Base-by-base conservation (phyloP, 345 rosid genomes). In the Eucalyptus decipiens region DNA sequence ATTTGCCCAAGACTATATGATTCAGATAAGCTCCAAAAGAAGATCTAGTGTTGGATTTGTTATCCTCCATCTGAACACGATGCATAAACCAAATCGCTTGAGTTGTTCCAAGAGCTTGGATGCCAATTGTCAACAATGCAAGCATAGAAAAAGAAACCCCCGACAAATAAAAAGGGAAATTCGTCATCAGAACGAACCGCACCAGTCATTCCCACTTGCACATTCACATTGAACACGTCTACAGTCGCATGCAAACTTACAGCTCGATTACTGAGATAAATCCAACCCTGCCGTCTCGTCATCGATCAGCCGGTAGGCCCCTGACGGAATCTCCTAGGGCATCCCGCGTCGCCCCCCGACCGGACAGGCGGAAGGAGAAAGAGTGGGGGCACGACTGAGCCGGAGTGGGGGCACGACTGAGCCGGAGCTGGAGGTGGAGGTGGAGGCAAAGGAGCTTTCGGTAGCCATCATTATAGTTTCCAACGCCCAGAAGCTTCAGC, bases 271-370 rank as follows among this genome's bases (percentile, higher is more conserved):
- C 40, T 15, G 76, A n/a, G 37, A 65, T n/a, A 49, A 15, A n/a
- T n/a, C 76, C 32, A 65, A n/a, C 51, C 76, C 76, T n/a, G 16
- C 95, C 28, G 92, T 92, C 65, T 91, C 91, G 8, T 95, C 92
- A 90, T 92, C 88, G 32, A 90, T 72, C 34, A 92, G 91, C 80
- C 90, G 90, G 60, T 88, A 91, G 40, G 95, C 94, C 56, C 93
- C 90, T 16, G 93, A 52, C 52, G 93, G 11, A 45, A 3, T 90
- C 87, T 92, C 93, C 91, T 92, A 15, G 30, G 95, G 92, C 58
- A 86, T 91, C 60, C 93, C 80, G 87, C 89, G 81, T 90, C 90
- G 47, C 90, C 18, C 76, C 19, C 40, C 47, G 40, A 65, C 21
- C 40, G 11, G 51, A 47, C 54, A 6, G 45, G 42, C 56, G 72